Evolutionary conservation across 352 stramenopile genomes (phyloP), one percentile per base, ranked within the genome.

Genomic region (Globisporangium cylindrosporum): DNA sequence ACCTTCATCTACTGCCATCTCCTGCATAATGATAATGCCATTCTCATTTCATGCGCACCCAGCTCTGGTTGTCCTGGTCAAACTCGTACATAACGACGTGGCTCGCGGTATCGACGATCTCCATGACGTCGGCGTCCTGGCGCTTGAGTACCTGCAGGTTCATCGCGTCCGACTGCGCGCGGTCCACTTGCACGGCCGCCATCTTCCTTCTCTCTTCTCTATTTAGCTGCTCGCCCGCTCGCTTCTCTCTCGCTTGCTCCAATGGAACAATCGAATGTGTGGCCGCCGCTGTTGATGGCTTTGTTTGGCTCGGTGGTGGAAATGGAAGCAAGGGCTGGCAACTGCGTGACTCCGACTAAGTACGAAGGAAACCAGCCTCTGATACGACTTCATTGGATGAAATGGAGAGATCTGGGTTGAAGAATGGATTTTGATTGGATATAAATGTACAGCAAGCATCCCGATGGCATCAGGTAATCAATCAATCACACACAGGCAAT

Each of bases 31-130:
- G 27, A 43, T 12, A 10, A 24, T 18, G 27, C 53, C 25, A 24
- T 2, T 36, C 18, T 29, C 5, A 59, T 20, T 25, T 67, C 18
- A 7, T 7, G 79, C 86, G 75, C 70, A 95, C 88, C 88, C 88
- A 95, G 53, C 73, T 90, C 79, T 95, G 86, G 56, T 79, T 81
- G 49, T 72, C 72, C 77, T 93, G 84, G 71, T 94, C 82, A 65
- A 95, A 95, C 78, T 95, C 88, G 80, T 95, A 95, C 69, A 95
- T 88, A 57, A 94, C 88, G 29, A 94, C 88, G 65, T 95, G 88
- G 69, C 84, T 93, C 62, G 86, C 85, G 34, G 79, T 95, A 79
- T 91, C 88, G 48, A 94, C 81, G 61, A 95, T 94, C 38, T 95
- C 86, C 72, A 81, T 74, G 46, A 95, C 79, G n/a, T 86, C 74